Evolutionary conservation across 1,284 basidiomycete species (phyloP).

Genomic region (Meira nashicola): DNA sequence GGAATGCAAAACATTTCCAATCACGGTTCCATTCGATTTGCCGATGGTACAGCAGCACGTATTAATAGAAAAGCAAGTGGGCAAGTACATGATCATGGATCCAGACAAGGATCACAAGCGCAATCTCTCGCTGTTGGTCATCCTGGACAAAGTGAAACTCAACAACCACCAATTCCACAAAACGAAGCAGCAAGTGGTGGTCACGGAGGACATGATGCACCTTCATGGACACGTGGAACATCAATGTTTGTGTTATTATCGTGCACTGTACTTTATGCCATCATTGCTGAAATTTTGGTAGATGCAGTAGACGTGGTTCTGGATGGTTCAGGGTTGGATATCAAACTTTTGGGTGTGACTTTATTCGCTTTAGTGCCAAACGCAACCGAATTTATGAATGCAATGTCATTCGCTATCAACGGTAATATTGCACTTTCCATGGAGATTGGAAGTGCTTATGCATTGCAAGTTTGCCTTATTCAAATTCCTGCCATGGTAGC

Average conservation of each 20-base stretch:
- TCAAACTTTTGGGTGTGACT: constrained; percentile 95
- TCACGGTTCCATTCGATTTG: background rate
- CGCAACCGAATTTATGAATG: constrained; percentile 99
- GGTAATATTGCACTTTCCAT: constrained; percentile 91
- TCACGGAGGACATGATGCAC: constrained; percentile 85
- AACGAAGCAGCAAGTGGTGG: constrained; percentile 55
- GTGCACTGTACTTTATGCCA: constrained; percentile 88
- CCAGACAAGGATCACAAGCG: constrained; percentile 23
- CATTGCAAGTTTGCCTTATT: constrained; percentile 91
- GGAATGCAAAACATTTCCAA: constrained; percentile 15
- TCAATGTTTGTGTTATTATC: constrained; percentile 44
- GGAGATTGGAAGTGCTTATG: constrained; percentile 99
- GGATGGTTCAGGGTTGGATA: constrained; percentile 86
- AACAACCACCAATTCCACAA: background rate
- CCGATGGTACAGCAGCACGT: background rate
- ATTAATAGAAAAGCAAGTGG: too few relatives aligned
- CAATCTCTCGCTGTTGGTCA: background rate
- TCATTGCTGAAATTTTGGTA: constrained; percentile 91
- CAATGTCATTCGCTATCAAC: constrained; percentile 96
- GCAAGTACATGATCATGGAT: constrained; percentile 13
- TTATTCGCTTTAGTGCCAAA: constrained; percentile 97
- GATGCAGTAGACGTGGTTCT: constrained; percentile 94
- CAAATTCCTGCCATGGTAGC: constrained; percentile 99
- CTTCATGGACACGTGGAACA: constrained; percentile 59
- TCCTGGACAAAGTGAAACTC: background rate